Percentiles rank a stretch among this genome's conserved stretches.
These are phyloP conservation scores for Thelonectria rubi DNA, from an alignment of 2,329 filamentous ascomycete genomes.

Conservation along the genomic window DNA sequence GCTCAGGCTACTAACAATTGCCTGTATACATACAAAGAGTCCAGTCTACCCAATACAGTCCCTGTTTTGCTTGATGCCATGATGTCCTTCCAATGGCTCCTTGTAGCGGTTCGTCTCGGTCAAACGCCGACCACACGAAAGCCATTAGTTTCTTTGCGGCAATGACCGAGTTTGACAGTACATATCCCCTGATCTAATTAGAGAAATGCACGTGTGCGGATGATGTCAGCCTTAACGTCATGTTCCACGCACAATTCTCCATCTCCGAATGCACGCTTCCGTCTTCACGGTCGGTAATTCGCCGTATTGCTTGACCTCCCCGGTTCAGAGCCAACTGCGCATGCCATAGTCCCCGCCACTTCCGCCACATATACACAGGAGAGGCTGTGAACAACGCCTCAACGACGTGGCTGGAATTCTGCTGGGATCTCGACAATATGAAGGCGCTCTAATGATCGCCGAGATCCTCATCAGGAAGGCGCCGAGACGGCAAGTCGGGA, in stretches of 20 bases:
- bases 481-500: constrained; percentile 44
- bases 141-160: constrained; percentile 30
- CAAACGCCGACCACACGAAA: constrained; percentile 35
- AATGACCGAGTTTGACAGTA: constrained; percentile 25
- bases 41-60: constrained; percentile 32
- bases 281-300: background rate
- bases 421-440: constrained; percentile 44
- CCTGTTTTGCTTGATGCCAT: constrained; percentile 37
- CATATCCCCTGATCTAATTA: constrained; percentile 26
- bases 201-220: constrained; percentile 25
- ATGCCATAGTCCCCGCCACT: constrained; percentile 44
- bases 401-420: constrained; percentile 46
- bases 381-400: constrained; percentile 47
- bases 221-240: background rate
- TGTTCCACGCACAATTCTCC: background rate
- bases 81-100: constrained; percentile 35
- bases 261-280: no score
- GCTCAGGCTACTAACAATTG: no score
- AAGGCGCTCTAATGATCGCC: constrained; percentile 35
- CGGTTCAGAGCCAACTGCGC: background rate
- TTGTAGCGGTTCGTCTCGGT: constrained; percentile 18
- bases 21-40: background rate
- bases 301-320: background rate
- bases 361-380: constrained; percentile 48
- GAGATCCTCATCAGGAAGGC: constrained; percentile 37